Base-by-base conservation (phyloP, 176 grass and related monocot species). In the Bolboschoenus planiculmis region DNA sequence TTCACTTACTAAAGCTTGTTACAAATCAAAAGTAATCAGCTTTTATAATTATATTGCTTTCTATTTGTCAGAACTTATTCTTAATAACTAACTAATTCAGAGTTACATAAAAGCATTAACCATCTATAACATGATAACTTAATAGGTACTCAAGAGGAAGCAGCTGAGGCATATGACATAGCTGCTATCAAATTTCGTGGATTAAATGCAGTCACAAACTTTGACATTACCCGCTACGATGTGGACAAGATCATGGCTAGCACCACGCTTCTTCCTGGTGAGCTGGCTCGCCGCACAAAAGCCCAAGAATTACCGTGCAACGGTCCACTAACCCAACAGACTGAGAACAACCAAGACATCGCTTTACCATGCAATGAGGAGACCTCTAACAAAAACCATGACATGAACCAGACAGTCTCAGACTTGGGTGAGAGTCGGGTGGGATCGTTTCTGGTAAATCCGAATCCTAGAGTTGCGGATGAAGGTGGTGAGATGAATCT, bases 101-200 rank as follows among this genome's bases (percentile, higher is more conserved):
- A 53, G n/a, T 55, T 62, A 7, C 46, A 18, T 75, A 30, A 18
- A 50, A 50, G 31, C 59, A 46, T 14, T 5, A 5, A 51, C 21
- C 16, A 23, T 8, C 2, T 55, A 13, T 40, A 5, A 46, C 7
- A 30, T 55, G 9, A 56, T 66, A 54, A 56, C 4, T 30, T 67
- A 46, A 61, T 91, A 99, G 97, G 83, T 83, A 91, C 93, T 11
- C 93, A 99, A 84, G 97, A 95, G 88, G 93, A 93, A 26, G 97
- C 97, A 2, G 97, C 97, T 1, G 97, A 99, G 84, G 97, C 97
- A 47, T 99, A 99, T 73, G 97, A 99, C 86, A 85, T 99, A 70
- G 97, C 97, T 29, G 97, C 97, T 11, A 99, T 99, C 76, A 99
- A 96, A 70, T 99, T 99, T 71, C 93, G 97, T 30, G 91, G 97